Base-by-base conservation (phyloP, 1,284 basidiomycete species). In the Wallemia ichthyophaga region DNA sequence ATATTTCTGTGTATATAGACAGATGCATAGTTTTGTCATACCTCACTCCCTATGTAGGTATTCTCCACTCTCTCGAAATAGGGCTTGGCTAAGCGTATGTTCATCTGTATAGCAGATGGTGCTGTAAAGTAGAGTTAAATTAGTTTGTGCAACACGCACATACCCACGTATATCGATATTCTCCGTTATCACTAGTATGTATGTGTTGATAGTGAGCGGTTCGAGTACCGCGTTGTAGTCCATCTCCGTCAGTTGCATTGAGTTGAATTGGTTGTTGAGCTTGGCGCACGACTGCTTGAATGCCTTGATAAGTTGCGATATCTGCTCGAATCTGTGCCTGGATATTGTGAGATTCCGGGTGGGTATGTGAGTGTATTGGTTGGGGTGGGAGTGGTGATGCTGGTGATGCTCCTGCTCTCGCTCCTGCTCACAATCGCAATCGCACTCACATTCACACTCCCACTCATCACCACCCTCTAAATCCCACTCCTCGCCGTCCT, bases 141-240 rank as follows among this genome's bases (percentile, higher is more conserved):
- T 31, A 28, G 58, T 55, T 48, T 55, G 15, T 21, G 26, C n/a
- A 33, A 33, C n/a, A 56, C 27, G 17, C 21, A 7, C 2, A 27
- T 2, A 68, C 77, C 63, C 64, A 88, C 88, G 83, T 65, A 92
- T 82, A 66, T 80, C 78, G 0, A 85, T 83, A 67, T 94, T 81
- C 61, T 86, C 82, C 11, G 86, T 81, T 31, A 98, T 77, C 61
- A 92, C 78, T 66, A 98, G 74, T 60, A 96, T 82, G 66, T 89
- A 96, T 0, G 92, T 96, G 69, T 92, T 95, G 65, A 79, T 77
- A 15, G 92, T 96, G 71, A 98, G 76, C 64, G 85, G 83, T 65
- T 95, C 91, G 56, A 98, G 76, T n/a, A 94, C 85, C 1, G 89
- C 86, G 0, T 84, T 85, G 66, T 85, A 91, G 63, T 68, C 69